phyloP scores from a whole-genome alignment of 73 alveolate genomes.

The Tetrahymena thermophila region DNA sequence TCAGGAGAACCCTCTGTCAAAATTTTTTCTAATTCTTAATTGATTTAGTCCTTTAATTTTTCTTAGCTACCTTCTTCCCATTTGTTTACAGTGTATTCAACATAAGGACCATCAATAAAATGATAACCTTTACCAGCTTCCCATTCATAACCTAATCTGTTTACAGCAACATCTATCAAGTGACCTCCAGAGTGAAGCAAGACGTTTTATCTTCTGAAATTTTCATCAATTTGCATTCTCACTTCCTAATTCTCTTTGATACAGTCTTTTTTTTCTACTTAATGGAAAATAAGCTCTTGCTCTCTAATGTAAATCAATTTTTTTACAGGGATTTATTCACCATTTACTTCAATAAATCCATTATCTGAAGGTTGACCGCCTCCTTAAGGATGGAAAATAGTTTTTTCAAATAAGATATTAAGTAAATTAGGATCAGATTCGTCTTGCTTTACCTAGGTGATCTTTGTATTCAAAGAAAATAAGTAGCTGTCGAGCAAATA shows the following conservation, averaged over 20 bases:
- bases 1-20: slow-evolving; percentile 49
- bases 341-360: slow-evolving; percentile 57
- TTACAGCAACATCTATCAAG: slow-evolving; percentile 75
- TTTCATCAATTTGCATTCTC: slow-evolving; percentile 55
- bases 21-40: slow-evolving; percentile 42
- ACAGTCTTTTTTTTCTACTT: slow-evolving; percentile 26
- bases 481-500: background rate
- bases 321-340: slow-evolving; percentile 21
- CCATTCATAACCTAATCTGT: slow-evolving; percentile 53
- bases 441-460: background rate
- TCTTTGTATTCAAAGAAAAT: background rate
- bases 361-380: slow-evolving; percentile 91
- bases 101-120: slow-evolving; percentile 80
- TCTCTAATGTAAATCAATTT: slow-evolving; percentile 11
- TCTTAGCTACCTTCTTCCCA: slow-evolving; percentile 55
- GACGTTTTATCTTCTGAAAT: slow-evolving; percentile 59
- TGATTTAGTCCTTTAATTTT: slow-evolving; percentile 30
- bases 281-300: slow-evolving; percentile 48
- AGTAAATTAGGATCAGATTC: background rate
- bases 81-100: slow-evolving; percentile 71
- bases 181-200: slow-evolving; percentile 90
- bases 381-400: slow-evolving; percentile 91
- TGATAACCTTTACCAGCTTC: slow-evolving; percentile 89
- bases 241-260: slow-evolving; percentile 43
- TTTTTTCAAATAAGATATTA: slow-evolving; percentile 50